Evolutionary conservation across 2,329 filamentous ascomycete genomes (phyloP).

Genomic region (Colletotrichum spinosum): DNA sequence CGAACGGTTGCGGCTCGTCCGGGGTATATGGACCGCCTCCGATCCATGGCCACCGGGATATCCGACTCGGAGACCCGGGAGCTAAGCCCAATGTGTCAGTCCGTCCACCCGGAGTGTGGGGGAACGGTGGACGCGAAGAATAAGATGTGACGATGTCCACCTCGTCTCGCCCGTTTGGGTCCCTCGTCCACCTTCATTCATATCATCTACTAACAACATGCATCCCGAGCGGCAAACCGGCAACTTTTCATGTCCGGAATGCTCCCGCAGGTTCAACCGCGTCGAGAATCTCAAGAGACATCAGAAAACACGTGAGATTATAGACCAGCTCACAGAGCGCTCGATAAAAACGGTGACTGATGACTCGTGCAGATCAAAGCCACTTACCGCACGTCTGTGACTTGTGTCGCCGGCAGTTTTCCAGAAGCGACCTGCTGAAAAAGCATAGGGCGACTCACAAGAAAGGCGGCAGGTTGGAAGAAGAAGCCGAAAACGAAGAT

Average conservation of each 20-base stretch:
- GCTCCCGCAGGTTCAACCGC: slow-evolving; percentile 17
- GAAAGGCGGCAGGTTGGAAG: not conserved
- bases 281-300: slow-evolving; percentile 26
- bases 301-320: slow-evolving; percentile 24
- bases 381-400: slow-evolving; percentile 10
- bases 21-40: no score
- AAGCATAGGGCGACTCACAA: slow-evolving; percentile 20
- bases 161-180: no score
- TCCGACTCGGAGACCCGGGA: no score
- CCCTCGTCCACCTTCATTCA: no score
- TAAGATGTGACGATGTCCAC: no score
- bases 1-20: no score
- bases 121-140: no score
- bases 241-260: slow-evolving; percentile 1
- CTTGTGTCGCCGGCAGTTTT: slow-evolving; percentile 11
- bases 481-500: not conserved
- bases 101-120: no score
- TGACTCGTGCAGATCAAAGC: slow-evolving; percentile 9
- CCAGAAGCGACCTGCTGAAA: slow-evolving; percentile 17
- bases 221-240: not conserved
- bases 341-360: not conserved
- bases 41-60: no score
- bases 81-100: no score
- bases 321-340: no score
- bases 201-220: no score